Conservation (phyloP, 805 yeast species). For the Nakazawaea molendinolei region DNA sequence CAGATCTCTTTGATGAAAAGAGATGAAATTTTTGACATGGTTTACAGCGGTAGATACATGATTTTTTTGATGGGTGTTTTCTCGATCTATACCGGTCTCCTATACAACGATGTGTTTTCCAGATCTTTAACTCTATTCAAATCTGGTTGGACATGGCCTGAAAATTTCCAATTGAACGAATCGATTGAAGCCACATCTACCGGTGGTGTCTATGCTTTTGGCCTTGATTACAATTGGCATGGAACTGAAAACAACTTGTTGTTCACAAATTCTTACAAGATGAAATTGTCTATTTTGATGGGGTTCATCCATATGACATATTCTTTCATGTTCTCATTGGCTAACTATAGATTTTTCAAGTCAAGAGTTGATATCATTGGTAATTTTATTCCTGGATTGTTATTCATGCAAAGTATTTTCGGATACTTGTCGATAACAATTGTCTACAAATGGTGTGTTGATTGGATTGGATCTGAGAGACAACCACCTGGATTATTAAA, state of each 20-base stretch:
- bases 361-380: constrained; percentile 80
- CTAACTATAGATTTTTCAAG: constrained; percentile 64
- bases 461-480: constrained; percentile 72
- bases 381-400: constrained; percentile 87
- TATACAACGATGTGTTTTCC: constrained; percentile 92
- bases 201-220: constrained; percentile 76
- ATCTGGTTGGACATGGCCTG: constrained; percentile 95
- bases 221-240: constrained; percentile 95
- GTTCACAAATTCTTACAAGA: constrained; percentile 92
- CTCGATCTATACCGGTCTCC: constrained; percentile 90
- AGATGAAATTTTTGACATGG: constrained; percentile 97
- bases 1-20: constrained; percentile 61
- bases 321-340: constrained; percentile 77
- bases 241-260: constrained; percentile 88
- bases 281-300: constrained; percentile 92
- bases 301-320: constrained; percentile 94
- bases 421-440: constrained; percentile 86
- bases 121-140: constrained; percentile 81
- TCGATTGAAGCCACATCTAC: constrained; percentile 56
- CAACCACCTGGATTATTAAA: constrained; percentile 92
- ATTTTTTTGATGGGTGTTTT: constrained; percentile 87
- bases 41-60: constrained; percentile 87
- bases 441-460: constrained; percentile 89
- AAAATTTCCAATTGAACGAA: constrained; percentile 48
- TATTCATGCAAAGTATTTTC: constrained; percentile 94